Percentiles rank a stretch among this genome's conserved stretches.
Evolutionary conservation across 805 yeast species (phyloP).

Genomic region (Tetrapisispora nanseiensis): DNA sequence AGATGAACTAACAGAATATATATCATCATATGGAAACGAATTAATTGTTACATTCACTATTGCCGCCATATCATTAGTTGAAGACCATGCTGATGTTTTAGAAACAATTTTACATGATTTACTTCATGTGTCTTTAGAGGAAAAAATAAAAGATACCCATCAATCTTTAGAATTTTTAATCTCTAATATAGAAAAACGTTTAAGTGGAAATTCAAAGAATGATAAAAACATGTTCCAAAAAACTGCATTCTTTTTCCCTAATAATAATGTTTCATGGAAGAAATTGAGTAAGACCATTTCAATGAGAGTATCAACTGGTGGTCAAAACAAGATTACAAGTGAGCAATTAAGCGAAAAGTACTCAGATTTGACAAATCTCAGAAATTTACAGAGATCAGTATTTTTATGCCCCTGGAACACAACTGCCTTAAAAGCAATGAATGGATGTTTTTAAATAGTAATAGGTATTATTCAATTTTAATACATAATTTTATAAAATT

Average conservation of each 20-base stretch:
- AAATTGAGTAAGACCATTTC: slow-evolving; percentile 49
- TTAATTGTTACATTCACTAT: slow-evolving; percentile 58
- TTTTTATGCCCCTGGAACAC: slow-evolving; percentile 49
- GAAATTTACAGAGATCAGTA: slow-evolving; percentile 58
- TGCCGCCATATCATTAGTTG: slow-evolving; percentile 69
- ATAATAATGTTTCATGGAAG: slow-evolving; percentile 59
- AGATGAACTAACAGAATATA: slow-evolving; percentile 65
- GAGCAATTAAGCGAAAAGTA: slow-evolving; percentile 41
- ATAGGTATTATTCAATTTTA: neutral
- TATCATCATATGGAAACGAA: slow-evolving; percentile 57
- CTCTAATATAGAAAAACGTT: slow-evolving; percentile 38
- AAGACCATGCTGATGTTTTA: slow-evolving; percentile 48
- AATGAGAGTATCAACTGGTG: slow-evolving; percentile 44
- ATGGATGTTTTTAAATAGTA: slow-evolving; percentile 18
- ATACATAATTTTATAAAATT: neutral
- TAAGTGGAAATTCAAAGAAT: slow-evolving; percentile 20
- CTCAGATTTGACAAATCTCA: slow-evolving; percentile 36
- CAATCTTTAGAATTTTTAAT: slow-evolving; percentile 52
- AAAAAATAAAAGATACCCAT: slow-evolving; percentile 40
- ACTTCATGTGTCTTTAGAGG: slow-evolving; percentile 37
- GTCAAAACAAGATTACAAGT: slow-evolving; percentile 42
- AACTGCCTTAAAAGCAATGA: slow-evolving; percentile 24
- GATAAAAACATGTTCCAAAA: slow-evolving; percentile 34
- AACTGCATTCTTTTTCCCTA: slow-evolving; percentile 66
- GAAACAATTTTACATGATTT: slow-evolving; percentile 59